Percentiles rank a stretch among this genome's conserved stretches.
phyloP scores from a whole-genome alignment of 352 stramenopile species.

The Phytophthora sp. region DNA sequence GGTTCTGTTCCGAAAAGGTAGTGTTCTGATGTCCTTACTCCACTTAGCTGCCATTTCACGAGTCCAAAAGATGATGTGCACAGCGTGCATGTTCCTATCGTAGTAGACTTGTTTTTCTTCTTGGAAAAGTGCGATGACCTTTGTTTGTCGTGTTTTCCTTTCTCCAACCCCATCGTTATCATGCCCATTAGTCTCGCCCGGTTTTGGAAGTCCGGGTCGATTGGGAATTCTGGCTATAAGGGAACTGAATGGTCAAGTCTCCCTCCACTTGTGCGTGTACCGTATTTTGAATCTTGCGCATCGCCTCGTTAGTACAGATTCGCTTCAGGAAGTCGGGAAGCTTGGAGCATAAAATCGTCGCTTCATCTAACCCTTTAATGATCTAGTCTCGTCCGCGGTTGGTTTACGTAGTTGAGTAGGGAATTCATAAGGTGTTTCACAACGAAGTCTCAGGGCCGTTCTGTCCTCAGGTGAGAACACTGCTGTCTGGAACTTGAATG shows the following conservation, averaged over 20 bases:
- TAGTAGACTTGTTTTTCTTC: neutral
- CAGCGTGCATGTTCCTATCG: neutral
- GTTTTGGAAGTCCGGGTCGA: neutral
- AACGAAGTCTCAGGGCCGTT: neutral
- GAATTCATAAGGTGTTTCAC: neutral
- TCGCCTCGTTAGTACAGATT: neutral
- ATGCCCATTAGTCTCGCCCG: neutral
- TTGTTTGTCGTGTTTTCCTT: neutral
- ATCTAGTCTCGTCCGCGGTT: neutral
- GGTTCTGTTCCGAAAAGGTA: neutral
- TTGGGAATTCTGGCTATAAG: neutral
- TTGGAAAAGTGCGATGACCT: neutral
- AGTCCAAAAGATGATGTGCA: neutral
- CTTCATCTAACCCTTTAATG: neutral
- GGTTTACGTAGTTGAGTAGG: neutral
- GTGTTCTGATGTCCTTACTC: neutral
- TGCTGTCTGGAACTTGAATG: neutral
- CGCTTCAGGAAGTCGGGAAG: neutral
- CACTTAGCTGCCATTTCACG: neutral
- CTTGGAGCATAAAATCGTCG: neutral
- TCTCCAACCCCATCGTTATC: neutral
- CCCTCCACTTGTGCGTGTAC: neutral
- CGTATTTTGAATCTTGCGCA: neutral
- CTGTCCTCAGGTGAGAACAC: neutral
- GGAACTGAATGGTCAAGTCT: neutral